phyloP scores from a whole-genome alignment of 2,329 filamentous ascomycete species.

The Colletotrichum noveboracense region DNA sequence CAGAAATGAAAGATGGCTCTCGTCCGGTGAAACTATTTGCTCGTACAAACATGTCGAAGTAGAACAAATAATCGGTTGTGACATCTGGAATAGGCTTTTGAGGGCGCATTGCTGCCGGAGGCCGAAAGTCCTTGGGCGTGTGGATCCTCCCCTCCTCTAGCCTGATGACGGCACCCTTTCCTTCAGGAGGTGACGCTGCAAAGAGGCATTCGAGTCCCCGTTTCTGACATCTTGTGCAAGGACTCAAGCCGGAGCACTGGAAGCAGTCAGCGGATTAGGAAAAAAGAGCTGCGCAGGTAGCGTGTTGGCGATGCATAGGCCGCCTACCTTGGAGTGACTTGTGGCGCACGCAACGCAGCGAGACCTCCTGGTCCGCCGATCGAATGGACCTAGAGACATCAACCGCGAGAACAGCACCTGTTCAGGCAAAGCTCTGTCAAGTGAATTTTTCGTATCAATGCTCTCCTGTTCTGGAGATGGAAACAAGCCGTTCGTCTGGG shows the following conservation, averaged over 20 bases:
- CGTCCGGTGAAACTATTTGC: conserved; percentile 31
- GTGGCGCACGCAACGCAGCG: conserved; percentile 33
- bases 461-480: neutral
- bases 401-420: neutral
- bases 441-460: neutral
- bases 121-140: neutral
- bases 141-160: conserved; percentile 24
- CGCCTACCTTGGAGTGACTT: conserved; percentile 38
- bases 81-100: conserved; percentile 14
- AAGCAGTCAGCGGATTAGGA: neutral
- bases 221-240: conserved; percentile 34
- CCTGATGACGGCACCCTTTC: conserved; percentile 21
- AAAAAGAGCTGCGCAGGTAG: neutral
- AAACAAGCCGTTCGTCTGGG: neutral
- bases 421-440: neutral
- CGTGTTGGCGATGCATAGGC: neutral
- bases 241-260: conserved; percentile 37
- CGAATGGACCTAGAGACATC: conserved; percentile 38
- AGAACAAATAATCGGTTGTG: conserved; percentile 27
- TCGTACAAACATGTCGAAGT: conserved; percentile 33
- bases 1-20: conserved; percentile 8
- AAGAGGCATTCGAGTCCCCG: conserved; percentile 28
- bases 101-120: neutral
- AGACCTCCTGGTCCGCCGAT: conserved; percentile 34
- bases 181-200: neutral